Base-by-base conservation (phyloP, 2,329 filamentous ascomycete genomes). In the Aspergillus sp. region DNA sequence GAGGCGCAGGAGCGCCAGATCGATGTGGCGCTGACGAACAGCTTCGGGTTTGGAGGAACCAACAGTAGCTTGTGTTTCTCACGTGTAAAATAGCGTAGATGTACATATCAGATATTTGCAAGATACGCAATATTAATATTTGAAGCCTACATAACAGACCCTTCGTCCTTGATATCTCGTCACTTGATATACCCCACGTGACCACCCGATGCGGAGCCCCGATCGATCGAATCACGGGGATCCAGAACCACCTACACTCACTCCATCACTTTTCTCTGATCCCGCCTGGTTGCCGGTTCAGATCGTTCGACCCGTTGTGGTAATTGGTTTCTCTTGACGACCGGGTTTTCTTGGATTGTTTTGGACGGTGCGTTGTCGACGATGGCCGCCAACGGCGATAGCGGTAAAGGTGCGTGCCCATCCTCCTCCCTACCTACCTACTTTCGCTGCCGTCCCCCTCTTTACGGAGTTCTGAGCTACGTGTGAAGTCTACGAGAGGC, bases 41-140 rank as follows among this genome's bases (percentile, higher is more conserved):
- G 93, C 69, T 99, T 99, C 74, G 94, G 94, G 0, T 99, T 99
- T 75, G 94, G 94, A 10, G 94, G 94, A 14, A 97, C 93, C 1
- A 99, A 99, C 75, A 92, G 93, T 40, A 91, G 86, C 49, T 76
- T 99, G 34, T 91, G 91, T 48, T 93, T 97, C 64, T 62, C 68
- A 4, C 65, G 60, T 3, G 19, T 21, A 5, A 16, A 29, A 40
- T 40, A 11, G 32, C n/a, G 23, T 32, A 19, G 23, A n/a, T 19
- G 40, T 11, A 42, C 19, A 42, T 42, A 42, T 21, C 11, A 21
- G 19, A 42, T 21, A 19, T 4, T 23, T 29, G 25, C 7, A 29
- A 10, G 25, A 29, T 29, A 29, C 7, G 3, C 7, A 11, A 29
- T 10, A 10, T 29, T 7, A 3, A 29, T 10, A 2, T 29, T 29